A percentile compares a stretch with the other conserved stretches of the same genome.
Evolutionary conservation across 306 rosid species (phyloP).

Genomic region (Acacia acuminata): DNA sequence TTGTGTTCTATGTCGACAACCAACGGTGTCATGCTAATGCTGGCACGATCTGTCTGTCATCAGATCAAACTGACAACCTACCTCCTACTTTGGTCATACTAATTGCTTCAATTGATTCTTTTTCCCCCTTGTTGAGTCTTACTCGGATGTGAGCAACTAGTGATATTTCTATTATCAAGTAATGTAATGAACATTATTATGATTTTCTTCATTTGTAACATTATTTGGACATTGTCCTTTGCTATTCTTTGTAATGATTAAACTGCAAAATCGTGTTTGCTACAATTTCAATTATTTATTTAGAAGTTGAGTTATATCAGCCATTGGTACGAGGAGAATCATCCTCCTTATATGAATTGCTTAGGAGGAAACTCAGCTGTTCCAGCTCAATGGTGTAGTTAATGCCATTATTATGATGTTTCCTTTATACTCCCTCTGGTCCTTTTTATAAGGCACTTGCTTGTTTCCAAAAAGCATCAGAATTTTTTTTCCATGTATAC

Average conservation of each 20-base stretch:
- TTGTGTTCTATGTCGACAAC: too few species aligned
- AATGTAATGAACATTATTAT: background rate
- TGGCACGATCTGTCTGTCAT: background rate
- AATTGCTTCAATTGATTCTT: background rate
- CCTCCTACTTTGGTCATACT: background rate
- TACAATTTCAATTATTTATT: background rate
- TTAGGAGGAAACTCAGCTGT: background rate
- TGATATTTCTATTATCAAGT: background rate
- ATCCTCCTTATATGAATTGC: background rate
- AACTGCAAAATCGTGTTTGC: background rate
- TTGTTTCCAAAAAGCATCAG: too few species aligned
- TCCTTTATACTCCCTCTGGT: background rate
- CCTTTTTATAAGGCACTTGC: too few species aligned
- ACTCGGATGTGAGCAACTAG: background rate
- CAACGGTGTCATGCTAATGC: background rate
- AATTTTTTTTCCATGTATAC: too few species aligned
- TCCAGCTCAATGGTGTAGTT: background rate
- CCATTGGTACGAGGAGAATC: background rate
- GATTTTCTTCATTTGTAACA: background rate
- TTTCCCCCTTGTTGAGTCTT: background rate
- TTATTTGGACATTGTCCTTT: background rate
- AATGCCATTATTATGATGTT: background rate
- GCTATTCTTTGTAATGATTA: background rate
- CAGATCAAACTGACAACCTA: background rate
- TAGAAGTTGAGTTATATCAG: background rate